phyloP scores from a whole-genome alignment of 1,139 yeast species.

The Protomyces lactucae-debilis region DNA sequence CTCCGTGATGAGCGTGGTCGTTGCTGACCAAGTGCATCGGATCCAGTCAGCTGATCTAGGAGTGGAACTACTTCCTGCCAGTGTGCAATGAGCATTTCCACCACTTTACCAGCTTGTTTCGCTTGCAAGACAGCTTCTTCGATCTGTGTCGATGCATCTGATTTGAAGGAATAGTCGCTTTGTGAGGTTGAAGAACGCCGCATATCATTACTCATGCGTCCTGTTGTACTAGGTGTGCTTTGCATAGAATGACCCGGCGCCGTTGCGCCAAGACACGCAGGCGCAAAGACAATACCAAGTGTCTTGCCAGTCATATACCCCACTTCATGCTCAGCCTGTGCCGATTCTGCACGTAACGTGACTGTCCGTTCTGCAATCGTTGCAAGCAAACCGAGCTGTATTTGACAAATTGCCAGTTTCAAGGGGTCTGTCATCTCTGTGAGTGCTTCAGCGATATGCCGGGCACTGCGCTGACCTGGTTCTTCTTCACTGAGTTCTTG shows the following conservation, averaged over 20 bases:
- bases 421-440: conserved; percentile 6
- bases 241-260: neutral
- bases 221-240: neutral
- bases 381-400: conserved; percentile 18
- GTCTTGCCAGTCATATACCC: conserved; percentile 23
- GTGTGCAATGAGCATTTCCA: conserved; percentile 16
- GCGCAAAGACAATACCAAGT: conserved; percentile 27
- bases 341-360: neutral
- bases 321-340: conserved; percentile 9
- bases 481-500: neutral
- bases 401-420: neutral
- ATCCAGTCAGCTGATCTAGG: neutral
- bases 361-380: conserved; percentile 1
- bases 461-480: conserved; percentile 5
- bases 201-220: conserved; percentile 1
- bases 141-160: conserved; percentile 14
- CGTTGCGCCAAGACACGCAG: conserved; percentile 23
- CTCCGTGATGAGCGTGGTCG: neutral
- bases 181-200: conserved; percentile 7
- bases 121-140: conserved; percentile 25
- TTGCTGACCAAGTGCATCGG: neutral
- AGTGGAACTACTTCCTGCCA: conserved; percentile 13
- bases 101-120: conserved; percentile 14
- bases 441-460: conserved; percentile 11
- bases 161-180: conserved; percentile 9